Evolutionary conservation across 2,329 filamentous ascomycete species (phyloP).

Genomic region (Colletotrichum simmondsii): DNA sequence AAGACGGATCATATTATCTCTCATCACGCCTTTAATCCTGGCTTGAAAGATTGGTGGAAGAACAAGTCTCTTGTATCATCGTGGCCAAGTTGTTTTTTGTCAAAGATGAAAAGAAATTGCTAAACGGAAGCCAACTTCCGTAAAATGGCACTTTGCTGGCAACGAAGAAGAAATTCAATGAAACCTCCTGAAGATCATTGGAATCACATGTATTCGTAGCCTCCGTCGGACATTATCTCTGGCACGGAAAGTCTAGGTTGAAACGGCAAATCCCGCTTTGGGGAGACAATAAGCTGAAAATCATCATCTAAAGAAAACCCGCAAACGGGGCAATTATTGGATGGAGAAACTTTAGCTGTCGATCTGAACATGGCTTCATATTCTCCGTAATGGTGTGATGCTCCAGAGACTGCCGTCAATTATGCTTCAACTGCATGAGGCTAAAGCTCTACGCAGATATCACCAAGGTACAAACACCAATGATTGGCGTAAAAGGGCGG

Average conservation of each 20-base stretch:
- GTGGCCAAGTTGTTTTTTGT: neutral
- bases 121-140: neutral
- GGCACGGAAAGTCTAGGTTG: neutral
- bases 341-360: slow-evolving; percentile 16
- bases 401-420: neutral
- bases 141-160: neutral
- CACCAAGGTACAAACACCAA: neutral
- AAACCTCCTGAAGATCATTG: neutral
- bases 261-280: neutral
- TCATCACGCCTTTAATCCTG: neutral
- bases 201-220: too few relatives aligned
- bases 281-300: neutral
- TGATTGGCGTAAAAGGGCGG: neutral
- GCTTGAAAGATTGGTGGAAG: neutral
- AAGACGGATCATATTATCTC: neutral
- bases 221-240: neutral
- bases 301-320: slow-evolving; percentile 14
- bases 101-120: neutral
- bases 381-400: slow-evolving; percentile 9
- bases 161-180: neutral
- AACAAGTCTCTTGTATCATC: neutral
- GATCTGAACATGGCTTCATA: slow-evolving; percentile 7
- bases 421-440: slow-evolving; percentile 24
- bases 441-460: neutral
- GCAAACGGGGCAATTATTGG: slow-evolving; percentile 10